These are phyloP conservation scores for Tylopilus cervinicoccineus DNA, from an alignment of 768 basidiomycete species.

Conservation along the genomic window DNA sequence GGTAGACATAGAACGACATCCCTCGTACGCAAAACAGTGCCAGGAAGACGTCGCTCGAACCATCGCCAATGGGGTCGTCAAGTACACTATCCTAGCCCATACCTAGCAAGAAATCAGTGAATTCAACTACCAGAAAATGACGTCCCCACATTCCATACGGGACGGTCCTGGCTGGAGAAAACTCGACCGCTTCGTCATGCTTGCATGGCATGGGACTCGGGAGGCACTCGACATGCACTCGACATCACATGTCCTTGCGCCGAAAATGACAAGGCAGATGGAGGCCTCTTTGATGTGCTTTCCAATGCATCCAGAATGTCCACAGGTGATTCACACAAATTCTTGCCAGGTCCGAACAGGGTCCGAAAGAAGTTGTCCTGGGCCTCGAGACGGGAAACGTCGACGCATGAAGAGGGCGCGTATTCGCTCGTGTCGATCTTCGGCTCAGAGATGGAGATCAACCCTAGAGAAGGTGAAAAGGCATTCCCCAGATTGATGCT, in stretches of 20 bases:
- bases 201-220: no score
- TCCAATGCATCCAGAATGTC: slow-evolving; percentile 7
- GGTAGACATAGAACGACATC: slow-evolving; percentile 3
- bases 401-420: not conserved
- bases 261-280: slow-evolving; percentile 8
- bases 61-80: slow-evolving; percentile 2
- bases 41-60: not conserved
- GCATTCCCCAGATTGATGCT: slow-evolving; percentile 8
- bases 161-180: slow-evolving; percentile 6
- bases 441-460: slow-evolving; percentile 1
- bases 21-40: not conserved
- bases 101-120: not conserved
- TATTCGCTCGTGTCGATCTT: slow-evolving; percentile 5
- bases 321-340: not conserved
- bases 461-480: not conserved
- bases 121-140: not conserved
- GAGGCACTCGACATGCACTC: no score
- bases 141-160: not conserved
- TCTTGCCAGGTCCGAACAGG: slow-evolving; percentile 4
- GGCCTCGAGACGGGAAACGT: not conserved
- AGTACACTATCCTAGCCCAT: slow-evolving; percentile 5
- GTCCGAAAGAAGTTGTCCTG: slow-evolving; percentile 5
- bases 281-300: not conserved
- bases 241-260: not conserved
- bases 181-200: not conserved